phyloP scores from a whole-genome alignment of 495 filamentous ascomycete genomes.

The Xylaria telfairii region DNA sequence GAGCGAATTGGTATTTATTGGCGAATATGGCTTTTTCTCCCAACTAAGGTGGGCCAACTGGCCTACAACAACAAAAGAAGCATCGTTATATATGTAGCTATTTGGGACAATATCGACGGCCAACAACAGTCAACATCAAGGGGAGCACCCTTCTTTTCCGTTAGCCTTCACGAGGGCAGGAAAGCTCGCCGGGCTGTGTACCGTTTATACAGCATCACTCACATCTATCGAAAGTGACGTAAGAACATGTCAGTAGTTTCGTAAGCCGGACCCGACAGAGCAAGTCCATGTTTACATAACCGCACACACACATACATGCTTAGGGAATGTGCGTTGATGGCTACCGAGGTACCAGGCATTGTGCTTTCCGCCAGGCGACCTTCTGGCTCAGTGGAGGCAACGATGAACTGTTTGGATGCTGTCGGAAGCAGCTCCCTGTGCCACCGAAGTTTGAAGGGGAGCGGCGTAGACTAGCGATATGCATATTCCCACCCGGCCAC shows the following conservation, averaged over 20 bases:
- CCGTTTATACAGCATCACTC: not conserved
- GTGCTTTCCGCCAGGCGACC: not conserved
- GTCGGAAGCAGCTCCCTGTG: not conserved
- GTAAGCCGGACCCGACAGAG: not conserved
- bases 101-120: not conserved
- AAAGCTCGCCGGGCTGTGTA: not conserved
- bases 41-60: not conserved
- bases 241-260: not conserved
- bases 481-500: not conserved
- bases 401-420: not conserved
- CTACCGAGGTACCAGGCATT: not conserved
- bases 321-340: not conserved
- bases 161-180: not conserved
- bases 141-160: not conserved
- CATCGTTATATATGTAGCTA: not conserved
- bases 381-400: not conserved
- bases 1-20: not conserved
- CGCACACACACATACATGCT: not conserved
- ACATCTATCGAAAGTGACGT: not conserved
- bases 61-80: not conserved
- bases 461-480: not conserved
- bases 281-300: not conserved
- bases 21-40: not conserved
- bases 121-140: not conserved
- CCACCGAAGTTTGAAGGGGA: not conserved